These are phyloP conservation scores for Lactarius trivialis DNA, from an alignment of 768 basidiomycete species.

Conservation along the genomic window DNA sequence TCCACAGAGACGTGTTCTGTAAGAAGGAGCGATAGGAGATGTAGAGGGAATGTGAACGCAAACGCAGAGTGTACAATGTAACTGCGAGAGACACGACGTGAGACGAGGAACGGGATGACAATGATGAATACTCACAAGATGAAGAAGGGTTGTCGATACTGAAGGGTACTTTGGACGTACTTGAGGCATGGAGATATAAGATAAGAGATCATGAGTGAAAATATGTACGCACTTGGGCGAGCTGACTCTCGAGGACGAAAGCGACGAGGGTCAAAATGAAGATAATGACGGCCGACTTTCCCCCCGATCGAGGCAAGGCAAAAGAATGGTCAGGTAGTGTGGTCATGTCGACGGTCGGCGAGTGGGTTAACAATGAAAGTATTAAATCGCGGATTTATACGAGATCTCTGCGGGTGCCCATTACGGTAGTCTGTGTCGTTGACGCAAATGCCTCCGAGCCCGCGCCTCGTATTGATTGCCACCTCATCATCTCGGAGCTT, in stretches of 20 bases:
- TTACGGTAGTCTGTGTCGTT: too few relatives aligned
- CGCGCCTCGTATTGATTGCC: not conserved
- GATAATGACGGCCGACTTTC: constrained; percentile 43
- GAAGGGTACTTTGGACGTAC: constrained; percentile 74
- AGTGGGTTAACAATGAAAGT: not conserved
- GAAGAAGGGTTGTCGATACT: constrained; percentile 84
- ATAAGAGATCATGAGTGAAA: not conserved
- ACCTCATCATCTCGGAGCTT: not conserved
- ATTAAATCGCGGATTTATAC: not conserved
- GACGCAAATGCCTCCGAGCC: too few relatives aligned
- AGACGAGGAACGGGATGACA: not conserved
- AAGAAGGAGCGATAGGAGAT: constrained; percentile 58
- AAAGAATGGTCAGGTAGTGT: not conserved
- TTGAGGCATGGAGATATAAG: constrained; percentile 27
- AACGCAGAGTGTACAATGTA: constrained; percentile 86
- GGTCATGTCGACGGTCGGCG: not conserved
- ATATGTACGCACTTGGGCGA: constrained; percentile 53
- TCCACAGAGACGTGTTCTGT: constrained; percentile 43
- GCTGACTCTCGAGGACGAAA: constrained; percentile 72
- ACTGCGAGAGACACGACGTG: constrained; percentile 35
- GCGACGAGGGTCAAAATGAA: constrained; percentile 58
- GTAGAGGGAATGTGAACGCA: constrained; percentile 71
- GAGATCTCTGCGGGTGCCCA: not conserved
- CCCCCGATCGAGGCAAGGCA: constrained; percentile 29
- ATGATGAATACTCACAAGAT: constrained; percentile 53